Conservation (phyloP, 2,329 filamentous ascomycete genomes). For the Sclerotinia minor region DNA sequence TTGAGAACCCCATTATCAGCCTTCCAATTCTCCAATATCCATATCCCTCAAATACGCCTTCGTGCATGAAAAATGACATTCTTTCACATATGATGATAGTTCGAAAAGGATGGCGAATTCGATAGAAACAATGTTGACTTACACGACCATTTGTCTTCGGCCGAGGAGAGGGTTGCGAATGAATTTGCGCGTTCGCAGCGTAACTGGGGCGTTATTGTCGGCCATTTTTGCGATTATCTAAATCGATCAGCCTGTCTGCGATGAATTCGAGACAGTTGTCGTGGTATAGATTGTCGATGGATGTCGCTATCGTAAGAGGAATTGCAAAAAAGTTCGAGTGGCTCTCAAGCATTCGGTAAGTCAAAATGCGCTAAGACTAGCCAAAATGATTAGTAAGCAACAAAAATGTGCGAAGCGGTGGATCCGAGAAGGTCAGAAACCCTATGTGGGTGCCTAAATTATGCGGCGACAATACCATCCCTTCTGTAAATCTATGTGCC, state of each 20-base stretch:
- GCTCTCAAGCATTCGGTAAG: slow-evolving; percentile 28
- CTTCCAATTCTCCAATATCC: slow-evolving; percentile 26
- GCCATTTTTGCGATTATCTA: slow-evolving; percentile 73
- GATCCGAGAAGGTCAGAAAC: slow-evolving; percentile 27
- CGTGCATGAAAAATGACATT: background rate
- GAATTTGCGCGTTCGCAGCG: slow-evolving; percentile 99
- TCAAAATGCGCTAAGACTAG: slow-evolving; percentile 30
- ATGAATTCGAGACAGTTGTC: slow-evolving; percentile 38
- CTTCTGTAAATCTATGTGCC: background rate
- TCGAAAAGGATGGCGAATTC: slow-evolving; percentile 27
- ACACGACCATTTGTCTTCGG: slow-evolving; percentile 99
- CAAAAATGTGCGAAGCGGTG: slow-evolving; percentile 26
- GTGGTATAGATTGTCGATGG: slow-evolving; percentile 38
- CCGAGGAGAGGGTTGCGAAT: slow-evolving; percentile 99
- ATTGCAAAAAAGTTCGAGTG: slow-evolving; percentile 30
- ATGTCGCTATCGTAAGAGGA: slow-evolving; percentile 36
- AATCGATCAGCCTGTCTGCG: slow-evolving; percentile 39
- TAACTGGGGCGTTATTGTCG: slow-evolving; percentile 75
- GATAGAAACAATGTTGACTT: slow-evolving; percentile 51
- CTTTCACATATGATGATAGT: background rate
- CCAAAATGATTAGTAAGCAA: slow-evolving; percentile 30
- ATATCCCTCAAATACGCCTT: slow-evolving; percentile 5
- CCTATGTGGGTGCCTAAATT: slow-evolving; percentile 31
- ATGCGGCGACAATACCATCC: background rate
- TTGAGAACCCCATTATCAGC: slow-evolving; percentile 28